phyloP scores from a whole-genome alignment of 805 yeast species.

The Pichia heedii region DNA sequence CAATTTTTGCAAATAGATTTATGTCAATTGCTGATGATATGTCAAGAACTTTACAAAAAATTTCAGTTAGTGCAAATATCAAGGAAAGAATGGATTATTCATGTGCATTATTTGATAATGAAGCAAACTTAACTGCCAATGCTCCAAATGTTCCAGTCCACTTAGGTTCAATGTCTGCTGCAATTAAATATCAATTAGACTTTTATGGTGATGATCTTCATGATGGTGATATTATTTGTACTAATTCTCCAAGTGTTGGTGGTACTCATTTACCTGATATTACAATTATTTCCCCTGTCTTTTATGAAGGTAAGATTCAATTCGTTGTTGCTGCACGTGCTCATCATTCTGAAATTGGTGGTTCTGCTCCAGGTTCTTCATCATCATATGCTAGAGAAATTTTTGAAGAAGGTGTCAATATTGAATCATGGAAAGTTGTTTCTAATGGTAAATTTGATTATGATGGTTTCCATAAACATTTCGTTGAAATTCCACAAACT shows the following conservation, averaged over 20 bases:
- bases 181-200: conserved; percentile 55
- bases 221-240: conserved; percentile 67
- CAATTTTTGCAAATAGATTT: conserved; percentile 74
- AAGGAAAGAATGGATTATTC: conserved; percentile 79
- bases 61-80: conserved; percentile 73
- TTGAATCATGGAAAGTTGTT: conserved; percentile 72
- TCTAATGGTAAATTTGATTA: conserved; percentile 66
- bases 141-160: conserved; percentile 88
- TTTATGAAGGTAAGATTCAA: conserved; percentile 47
- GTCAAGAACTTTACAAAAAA: conserved; percentile 73
- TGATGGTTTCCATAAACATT: conserved; percentile 44
- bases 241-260: conserved; percentile 78
- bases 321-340: conserved; percentile 93
- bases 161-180: conserved; percentile 78
- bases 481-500: conserved; percentile 62
- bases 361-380: conserved; percentile 86
- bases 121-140: conserved; percentile 76
- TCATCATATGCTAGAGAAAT: conserved; percentile 83
- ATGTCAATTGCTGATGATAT: conserved; percentile 89
- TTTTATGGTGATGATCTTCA: conserved; percentile 54
- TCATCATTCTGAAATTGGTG: conserved; percentile 95
- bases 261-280: conserved; percentile 87
- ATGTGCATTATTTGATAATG: conserved; percentile 69
- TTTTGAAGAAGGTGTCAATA: conserved; percentile 87
- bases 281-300: conserved; percentile 87